A percentile compares a stretch with the other conserved stretches of the same genome.
Evolutionary conservation across 2,329 filamentous ascomycete genomes (phyloP).

Genomic region (Ascocoryne sarcoides): DNA sequence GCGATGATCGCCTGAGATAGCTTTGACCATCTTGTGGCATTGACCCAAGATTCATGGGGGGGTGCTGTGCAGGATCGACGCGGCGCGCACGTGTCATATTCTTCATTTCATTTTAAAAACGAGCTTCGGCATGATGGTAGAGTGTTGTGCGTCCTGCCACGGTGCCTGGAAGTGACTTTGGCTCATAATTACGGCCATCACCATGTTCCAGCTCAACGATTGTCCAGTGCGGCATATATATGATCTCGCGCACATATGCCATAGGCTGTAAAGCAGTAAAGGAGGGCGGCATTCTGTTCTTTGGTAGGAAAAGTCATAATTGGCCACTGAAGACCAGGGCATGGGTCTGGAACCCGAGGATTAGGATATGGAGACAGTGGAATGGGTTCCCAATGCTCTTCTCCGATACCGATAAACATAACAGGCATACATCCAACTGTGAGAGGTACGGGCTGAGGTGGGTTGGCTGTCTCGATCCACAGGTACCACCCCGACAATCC

Average conservation of each 20-base stretch:
- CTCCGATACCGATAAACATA: constrained; percentile 12
- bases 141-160: constrained; percentile 12
- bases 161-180: constrained; percentile 12
- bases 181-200: constrained; percentile 12
- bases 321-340: constrained; percentile 10
- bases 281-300: constrained; percentile 10
- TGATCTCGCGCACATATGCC: constrained; percentile 10
- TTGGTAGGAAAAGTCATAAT: constrained; percentile 10
- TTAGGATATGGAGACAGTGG: constrained; percentile 10
- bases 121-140: constrained; percentile 12
- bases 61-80: constrained; percentile 9
- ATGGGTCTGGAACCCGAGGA: constrained; percentile 11
- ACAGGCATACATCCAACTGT: constrained; percentile 14
- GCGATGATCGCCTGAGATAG: constrained; percentile 10
- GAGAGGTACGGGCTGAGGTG: constrained; percentile 13
- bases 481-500: constrained; percentile 10
- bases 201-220: constrained; percentile 12
- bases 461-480: constrained; percentile 13
- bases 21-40: constrained; percentile 13
- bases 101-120: constrained; percentile 10
- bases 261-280: constrained; percentile 12
- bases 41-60: constrained; percentile 5
- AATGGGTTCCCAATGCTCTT: constrained; percentile 9
- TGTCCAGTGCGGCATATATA: constrained; percentile 14
- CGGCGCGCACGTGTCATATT: constrained; percentile 11